These are phyloP conservation scores for Ceratocystis harringtonii DNA, from an alignment of 2,329 filamentous ascomycete genomes.

Conservation along the genomic window DNA sequence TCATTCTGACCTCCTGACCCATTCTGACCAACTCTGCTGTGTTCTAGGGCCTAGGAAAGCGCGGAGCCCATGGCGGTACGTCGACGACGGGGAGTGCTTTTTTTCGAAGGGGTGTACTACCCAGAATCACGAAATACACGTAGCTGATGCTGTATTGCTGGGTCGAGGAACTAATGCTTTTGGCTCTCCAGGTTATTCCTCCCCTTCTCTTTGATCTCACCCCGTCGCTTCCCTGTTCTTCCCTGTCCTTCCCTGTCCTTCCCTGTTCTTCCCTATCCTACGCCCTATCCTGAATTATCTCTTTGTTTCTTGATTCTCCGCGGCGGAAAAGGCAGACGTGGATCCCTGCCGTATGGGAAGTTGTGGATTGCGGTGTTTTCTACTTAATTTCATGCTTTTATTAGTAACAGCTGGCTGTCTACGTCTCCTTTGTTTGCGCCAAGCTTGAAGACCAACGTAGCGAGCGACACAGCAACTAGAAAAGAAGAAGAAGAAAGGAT, in stretches of 20 bases:
- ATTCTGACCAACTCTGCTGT: too few species aligned
- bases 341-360: not conserved
- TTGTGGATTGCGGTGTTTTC: not conserved
- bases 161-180: not conserved
- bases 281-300: not conserved
- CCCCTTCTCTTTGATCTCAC: not conserved
- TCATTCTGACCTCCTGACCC: not conserved
- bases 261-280: not conserved
- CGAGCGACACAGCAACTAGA: not conserved
- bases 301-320: not conserved
- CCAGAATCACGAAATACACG: too few species aligned
- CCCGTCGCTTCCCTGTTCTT: not conserved
- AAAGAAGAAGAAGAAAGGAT: not conserved
- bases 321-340: not conserved
- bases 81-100: too few species aligned
- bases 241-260: not conserved
- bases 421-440: not conserved
- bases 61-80: too few species aligned
- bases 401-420: not conserved
- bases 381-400: not conserved
- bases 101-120: too few species aligned
- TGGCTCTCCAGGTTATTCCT: not conserved
- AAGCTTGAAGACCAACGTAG: not conserved
- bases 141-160: too few species aligned
- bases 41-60: too few species aligned